Conservation (phyloP, 345 rosid species). For the Mangifera indica region DNA sequence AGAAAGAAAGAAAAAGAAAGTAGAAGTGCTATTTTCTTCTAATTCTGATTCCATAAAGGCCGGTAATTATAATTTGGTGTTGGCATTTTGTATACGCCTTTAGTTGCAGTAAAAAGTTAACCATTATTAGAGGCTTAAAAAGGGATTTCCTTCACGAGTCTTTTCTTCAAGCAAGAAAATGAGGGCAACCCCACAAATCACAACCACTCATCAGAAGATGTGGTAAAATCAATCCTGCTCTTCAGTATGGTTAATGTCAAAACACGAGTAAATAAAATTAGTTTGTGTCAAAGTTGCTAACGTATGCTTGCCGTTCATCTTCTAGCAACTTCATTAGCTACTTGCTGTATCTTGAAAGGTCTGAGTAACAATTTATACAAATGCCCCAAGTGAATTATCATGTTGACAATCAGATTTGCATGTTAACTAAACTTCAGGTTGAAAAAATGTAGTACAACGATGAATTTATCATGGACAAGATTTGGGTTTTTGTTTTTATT, state of each 20-base stretch:
- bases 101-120: slow-evolving; percentile 1
- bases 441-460: not conserved
- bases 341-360: not conserved
- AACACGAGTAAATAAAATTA: not conserved
- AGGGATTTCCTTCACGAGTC: slow-evolving; percentile 23
- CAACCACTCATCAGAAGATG: slow-evolving; percentile 24
- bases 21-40: not conserved
- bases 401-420: not conserved
- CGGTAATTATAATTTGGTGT: not conserved
- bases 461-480: slow-evolving; percentile 1
- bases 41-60: not conserved
- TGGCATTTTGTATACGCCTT: not conserved
- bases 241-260: not conserved
- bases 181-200: slow-evolving; percentile 27
- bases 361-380: not conserved
- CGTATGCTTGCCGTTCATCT: not conserved
- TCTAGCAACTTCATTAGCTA: not conserved
- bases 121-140: slow-evolving; percentile 20
- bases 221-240: slow-evolving; percentile 14
- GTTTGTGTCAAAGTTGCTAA: no score
- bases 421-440: not conserved
- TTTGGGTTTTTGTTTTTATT: not conserved
- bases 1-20: not conserved
- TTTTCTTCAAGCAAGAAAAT: slow-evolving; percentile 23
- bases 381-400: not conserved